Percentiles rank a stretch among this genome's conserved stretches.
phyloP scores from a whole-genome alignment of 805 yeast genomes.

The Ogataea zsoltii region DNA sequence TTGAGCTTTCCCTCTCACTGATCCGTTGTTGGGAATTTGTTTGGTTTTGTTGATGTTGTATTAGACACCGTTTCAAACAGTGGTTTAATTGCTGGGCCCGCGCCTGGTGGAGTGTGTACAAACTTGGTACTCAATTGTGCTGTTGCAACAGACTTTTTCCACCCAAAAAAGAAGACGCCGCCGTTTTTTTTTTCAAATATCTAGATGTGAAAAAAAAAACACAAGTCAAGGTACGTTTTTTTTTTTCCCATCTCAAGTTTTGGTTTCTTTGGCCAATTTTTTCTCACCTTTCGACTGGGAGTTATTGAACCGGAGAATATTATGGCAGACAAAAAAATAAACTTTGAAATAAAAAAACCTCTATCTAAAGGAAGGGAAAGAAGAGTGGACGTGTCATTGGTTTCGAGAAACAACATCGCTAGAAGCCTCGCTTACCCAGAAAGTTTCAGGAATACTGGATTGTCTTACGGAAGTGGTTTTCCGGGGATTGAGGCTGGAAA shows the following conservation, averaged over 20 bases:
- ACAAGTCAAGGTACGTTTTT: not conserved
- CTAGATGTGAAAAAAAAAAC: not conserved
- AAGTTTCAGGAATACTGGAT: too few species aligned
- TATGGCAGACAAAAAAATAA: conserved; percentile 1
- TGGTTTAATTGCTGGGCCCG: not conserved
- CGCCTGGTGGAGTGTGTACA: not conserved
- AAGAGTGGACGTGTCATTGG: too few species aligned
- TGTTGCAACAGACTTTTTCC: not conserved
- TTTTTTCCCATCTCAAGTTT: not conserved
- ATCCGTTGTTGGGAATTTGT: too few species aligned
- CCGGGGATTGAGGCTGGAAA: conserved; percentile 23
- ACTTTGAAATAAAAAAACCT: not conserved
- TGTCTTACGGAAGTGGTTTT: too few species aligned
- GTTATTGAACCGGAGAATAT: conserved; percentile 3
- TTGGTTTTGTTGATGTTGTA: too few species aligned
- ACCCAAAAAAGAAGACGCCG: not conserved
- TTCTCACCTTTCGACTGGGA: not conserved
- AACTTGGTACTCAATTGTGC: not conserved
- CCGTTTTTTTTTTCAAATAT: not conserved
- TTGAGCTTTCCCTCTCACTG: too few species aligned
- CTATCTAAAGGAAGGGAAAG: not conserved
- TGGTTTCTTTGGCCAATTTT: not conserved
- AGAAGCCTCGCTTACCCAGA: too few species aligned
- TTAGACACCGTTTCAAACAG: too few species aligned
- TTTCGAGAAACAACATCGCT: too few species aligned